These are phyloP conservation scores for Macadamia integrifolia DNA, from an alignment of 164 flowering plant genomes.

Conservation along the genomic window DNA sequence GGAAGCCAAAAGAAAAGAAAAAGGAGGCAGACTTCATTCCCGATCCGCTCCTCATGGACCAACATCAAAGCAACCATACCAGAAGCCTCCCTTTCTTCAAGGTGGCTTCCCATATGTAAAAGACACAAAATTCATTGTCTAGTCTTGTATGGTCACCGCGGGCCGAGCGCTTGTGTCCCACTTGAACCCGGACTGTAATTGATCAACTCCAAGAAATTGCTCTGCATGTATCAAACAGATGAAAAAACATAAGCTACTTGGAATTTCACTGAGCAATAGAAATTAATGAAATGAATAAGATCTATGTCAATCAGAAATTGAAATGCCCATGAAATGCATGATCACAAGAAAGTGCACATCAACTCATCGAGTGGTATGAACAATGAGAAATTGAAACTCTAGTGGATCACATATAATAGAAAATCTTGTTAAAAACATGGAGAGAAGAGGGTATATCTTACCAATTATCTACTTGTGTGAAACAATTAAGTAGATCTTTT, in stretches of 20 bases:
- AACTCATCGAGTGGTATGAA: neutral
- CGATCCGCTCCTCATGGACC: constrained; percentile 20
- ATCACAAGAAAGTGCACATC: neutral
- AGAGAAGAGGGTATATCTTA: neutral
- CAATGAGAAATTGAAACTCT: neutral
- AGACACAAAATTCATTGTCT: constrained; percentile 4
- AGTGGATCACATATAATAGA: neutral
- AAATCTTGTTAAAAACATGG: neutral
- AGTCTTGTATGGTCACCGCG: neutral
- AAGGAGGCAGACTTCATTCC: constrained; percentile 22
- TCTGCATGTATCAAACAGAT: constrained; percentile 17
- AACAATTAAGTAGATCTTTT: constrained; percentile 9
- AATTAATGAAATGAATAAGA: neutral
- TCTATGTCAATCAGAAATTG: neutral
- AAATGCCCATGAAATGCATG: neutral
- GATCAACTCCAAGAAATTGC: constrained; percentile 4
- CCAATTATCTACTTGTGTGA: constrained; percentile 7
- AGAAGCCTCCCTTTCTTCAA: constrained; percentile 27
- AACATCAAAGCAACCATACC: constrained; percentile 18
- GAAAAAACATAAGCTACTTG: neutral
- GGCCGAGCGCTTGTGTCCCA: constrained; percentile 1
- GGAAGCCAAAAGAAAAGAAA: constrained; percentile 20
- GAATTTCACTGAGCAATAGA: neutral
- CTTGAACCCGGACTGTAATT: neutral
- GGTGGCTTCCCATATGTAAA: constrained; percentile 19